Base-by-base conservation (phyloP, 1,139 yeast species). In the Blastobotrys malaysiensis region DNA sequence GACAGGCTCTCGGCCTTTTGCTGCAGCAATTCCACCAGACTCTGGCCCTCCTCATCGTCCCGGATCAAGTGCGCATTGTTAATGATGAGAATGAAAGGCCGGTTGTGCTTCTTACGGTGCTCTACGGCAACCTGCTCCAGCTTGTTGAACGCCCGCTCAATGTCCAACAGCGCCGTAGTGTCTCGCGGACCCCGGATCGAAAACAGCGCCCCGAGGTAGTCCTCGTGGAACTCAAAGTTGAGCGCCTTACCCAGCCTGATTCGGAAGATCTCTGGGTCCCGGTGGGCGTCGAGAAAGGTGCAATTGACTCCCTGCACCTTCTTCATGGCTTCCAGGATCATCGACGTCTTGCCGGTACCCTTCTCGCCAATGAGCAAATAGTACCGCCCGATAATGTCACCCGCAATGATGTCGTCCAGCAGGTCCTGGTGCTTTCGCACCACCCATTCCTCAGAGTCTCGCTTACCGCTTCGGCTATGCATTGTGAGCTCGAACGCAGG, bases 111-210 rank as follows among this genome's bases (percentile, higher is more conserved):
- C 49, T 69, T 65, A 1, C 76, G 77, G 46, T 69, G 73, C 48
- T 71, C 65, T 1, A 85, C 73, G 0, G 95, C 93, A 47, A 87
- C 84, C 60, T 83, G 83, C 63, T 88, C 95, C 18, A 88, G 71
- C 61, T 84, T 86, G 58, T 82, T 80, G 68, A 88, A 86, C 0
- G 95, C 95, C 51, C 96, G 73, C 67, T 88, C 96, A 54, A 88
- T 87, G 66, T 88, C 96, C 48, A 88, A 73, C 52, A 87, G 70
- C 0, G 95, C 95, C 0, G 93, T 86, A 6, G 95, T 85, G 60
- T 88, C 96, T 58, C 96, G 76, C 6, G 95, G 96, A 0, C 96
- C 96, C 46, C 88, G 73, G 53, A 88, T 85, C n/a, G 89, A 83
- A 61, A 88, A 88, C 54, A 88, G 72, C 0, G 91, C 82, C 0